A percentile compares a stretch with the other conserved stretches of the same genome.
These are phyloP conservation scores for Kwoniella dejecticola DNA, from an alignment of 768 basidiomycete genomes.

Conservation along the genomic window DNA sequence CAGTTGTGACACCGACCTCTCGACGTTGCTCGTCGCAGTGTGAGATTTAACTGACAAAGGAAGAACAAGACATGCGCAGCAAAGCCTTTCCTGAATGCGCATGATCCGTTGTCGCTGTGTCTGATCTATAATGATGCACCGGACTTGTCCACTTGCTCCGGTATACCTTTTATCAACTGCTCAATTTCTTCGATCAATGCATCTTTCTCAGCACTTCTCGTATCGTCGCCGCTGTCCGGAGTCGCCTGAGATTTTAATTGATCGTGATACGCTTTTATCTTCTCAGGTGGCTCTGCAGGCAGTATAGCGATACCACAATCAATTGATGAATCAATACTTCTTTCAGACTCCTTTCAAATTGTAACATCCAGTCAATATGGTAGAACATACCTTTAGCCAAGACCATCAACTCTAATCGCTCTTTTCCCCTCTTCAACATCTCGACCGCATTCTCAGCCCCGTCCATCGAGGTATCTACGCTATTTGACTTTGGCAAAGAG, in stretches of 20 bases:
- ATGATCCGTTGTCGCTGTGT: too few relatives aligned
- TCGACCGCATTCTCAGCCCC: not conserved
- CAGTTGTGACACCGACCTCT: too few relatives aligned
- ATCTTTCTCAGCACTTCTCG: not conserved
- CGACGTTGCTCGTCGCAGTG: too few relatives aligned
- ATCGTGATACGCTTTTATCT: constrained; percentile 2
- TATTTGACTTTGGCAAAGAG: not conserved
- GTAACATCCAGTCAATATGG: too few relatives aligned
- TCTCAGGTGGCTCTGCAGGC: too few relatives aligned
- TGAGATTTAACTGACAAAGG: too few relatives aligned
- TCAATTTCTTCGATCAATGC: not conserved
- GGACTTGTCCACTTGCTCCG: not conserved
- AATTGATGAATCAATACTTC: too few relatives aligned
- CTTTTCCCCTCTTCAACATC: constrained; percentile 4
- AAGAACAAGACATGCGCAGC: too few relatives aligned
- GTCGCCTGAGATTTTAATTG: not conserved
- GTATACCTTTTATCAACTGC: not conserved
- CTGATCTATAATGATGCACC: not conserved
- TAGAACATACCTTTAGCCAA: constrained; percentile 31
- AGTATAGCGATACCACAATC: too few relatives aligned
- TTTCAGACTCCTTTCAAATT: too few relatives aligned
- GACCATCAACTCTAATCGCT: constrained; percentile 34
- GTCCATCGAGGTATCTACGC: not conserved
- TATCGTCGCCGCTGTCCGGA: not conserved
- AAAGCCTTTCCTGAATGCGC: too few relatives aligned